Base-by-base conservation (phyloP, 75 land plant species). In the Azolla pinnata region DNA sequence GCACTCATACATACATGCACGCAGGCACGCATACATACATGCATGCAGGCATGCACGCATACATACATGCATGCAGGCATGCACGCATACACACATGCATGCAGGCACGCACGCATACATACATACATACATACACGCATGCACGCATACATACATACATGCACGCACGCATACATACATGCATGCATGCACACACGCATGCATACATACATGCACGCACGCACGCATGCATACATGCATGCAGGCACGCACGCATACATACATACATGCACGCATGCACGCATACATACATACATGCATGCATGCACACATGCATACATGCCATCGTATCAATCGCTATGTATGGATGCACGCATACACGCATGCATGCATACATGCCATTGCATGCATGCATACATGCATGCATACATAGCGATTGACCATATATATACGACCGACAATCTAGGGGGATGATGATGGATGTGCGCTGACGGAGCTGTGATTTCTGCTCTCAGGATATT, bases 251-350 rank as follows among this genome's bases (percentile, higher is more conserved):
- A 20, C 21, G 19, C 51, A 20, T 18, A 48, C 51, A 20, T 18
- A 48, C 51, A 20, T 18, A 48, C 51, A 20, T 18, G 19, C 51
- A 20, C 21, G 19, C 51, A 20, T 18, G 19, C 51, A 20, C 21
- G 19, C 51, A 20, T 18, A 48, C 51, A 20, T 18, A 48, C 51
- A 20, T 18, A 48, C 51, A 20, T 18, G 19, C 51, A 20, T 18
- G 19, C 51, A 48, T 18, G 19, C 51, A 48, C 21, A 48, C 51
- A 48, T 48, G 21, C 51, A 48, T 48, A 48, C 51, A 48, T 48
- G 51, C 51, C 18, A 48, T 48, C n/a, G n/a, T n/a, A n/a, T n/a
- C n/a, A n/a, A n/a, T n/a, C n/a, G n/a, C n/a, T n/a, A n/a, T n/a
- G n/a, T n/a, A n/a, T n/a, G n/a, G n/a, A n/a, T n/a, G n/a, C n/a